These are phyloP conservation scores for Coemansia javaensis DNA, from an alignment of 192 early-diverging fungal species.

Conservation along the genomic window DNA sequence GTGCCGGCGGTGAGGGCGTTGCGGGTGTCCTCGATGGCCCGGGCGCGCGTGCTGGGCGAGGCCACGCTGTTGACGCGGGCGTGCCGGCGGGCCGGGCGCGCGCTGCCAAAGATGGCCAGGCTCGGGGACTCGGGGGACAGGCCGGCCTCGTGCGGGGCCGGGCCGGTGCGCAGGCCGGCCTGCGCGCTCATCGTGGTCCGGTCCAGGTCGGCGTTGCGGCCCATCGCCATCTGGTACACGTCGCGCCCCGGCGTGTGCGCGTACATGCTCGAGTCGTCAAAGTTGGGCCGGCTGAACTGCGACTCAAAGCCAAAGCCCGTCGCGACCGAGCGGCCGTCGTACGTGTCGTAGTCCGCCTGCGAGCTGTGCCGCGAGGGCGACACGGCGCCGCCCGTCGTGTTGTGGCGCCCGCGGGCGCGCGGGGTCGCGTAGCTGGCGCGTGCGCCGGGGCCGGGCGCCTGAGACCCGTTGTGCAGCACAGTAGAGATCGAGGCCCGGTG, in stretches of 20 bases:
- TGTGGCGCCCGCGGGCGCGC: neutral
- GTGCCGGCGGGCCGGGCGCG: slow-evolving; percentile 7
- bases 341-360: slow-evolving; percentile 33
- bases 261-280: slow-evolving; percentile 34
- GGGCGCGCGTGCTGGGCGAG: slow-evolving; percentile 32
- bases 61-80: slow-evolving; percentile 33
- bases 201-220: slow-evolving; percentile 14
- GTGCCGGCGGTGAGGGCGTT: slow-evolving; percentile 31
- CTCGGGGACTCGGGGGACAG: slow-evolving; percentile 25
- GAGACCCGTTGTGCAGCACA: too few species aligned
- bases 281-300: slow-evolving; percentile 26
- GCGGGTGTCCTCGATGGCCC: slow-evolving; percentile 31
- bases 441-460: slow-evolving; percentile 3
- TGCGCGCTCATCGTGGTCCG: slow-evolving; percentile 1
- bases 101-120: slow-evolving; percentile 6
- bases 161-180: slow-evolving; percentile 8
- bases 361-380: slow-evolving; percentile 22
- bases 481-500: slow-evolving; percentile 35
- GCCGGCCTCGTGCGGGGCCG: neutral
- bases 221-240: slow-evolving; percentile 12
- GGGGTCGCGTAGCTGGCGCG: neutral
- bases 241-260: slow-evolving; percentile 38
- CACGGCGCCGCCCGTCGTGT: slow-evolving; percentile 1
- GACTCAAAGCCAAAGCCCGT: slow-evolving; percentile 25
- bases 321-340: slow-evolving; percentile 24